phyloP scores from a whole-genome alignment of 2,329 filamentous ascomycete genomes.

The Fusarium subglutinans region DNA sequence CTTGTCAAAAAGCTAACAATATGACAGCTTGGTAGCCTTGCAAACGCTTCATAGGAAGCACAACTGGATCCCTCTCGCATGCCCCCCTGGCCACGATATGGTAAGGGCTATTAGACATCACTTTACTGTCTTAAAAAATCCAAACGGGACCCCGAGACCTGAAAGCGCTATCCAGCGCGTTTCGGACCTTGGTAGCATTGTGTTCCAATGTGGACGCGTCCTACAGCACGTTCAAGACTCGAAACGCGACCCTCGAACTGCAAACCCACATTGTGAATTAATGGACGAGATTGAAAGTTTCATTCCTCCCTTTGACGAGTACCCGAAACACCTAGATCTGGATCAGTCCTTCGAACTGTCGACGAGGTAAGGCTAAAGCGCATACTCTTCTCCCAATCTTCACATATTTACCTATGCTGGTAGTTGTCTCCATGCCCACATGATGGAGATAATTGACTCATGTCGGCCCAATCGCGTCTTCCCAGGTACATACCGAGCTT shows the following conservation, averaged over 20 bases:
- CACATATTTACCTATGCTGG: neutral
- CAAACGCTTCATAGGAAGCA: neutral
- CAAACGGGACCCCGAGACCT: neutral
- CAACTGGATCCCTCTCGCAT: neutral
- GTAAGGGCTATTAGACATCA: neutral
- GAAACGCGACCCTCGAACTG: neutral
- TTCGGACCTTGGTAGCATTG: fast-evolving
- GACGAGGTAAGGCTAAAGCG: neutral
- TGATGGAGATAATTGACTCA: fast-evolving
- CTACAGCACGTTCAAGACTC: neutral
- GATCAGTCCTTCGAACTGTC: fast-evolving
- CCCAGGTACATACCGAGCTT: fast-evolving
- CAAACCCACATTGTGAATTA: neutral
- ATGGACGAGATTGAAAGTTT: fast-evolving
- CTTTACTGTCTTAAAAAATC: neutral
- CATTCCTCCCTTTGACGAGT: neutral
- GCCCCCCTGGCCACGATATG: neutral
- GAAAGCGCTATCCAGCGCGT: fast-evolving
- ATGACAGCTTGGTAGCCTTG: neutral
- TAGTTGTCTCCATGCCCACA: neutral
- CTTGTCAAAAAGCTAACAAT: neutral
- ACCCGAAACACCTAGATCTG: fast-evolving
- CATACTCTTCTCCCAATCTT: fast-evolving
- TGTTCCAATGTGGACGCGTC: neutral
- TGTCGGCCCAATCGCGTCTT: too few relatives aligned